These are phyloP conservation scores for Phytophthora sojae DNA, from an alignment of 352 stramenopile species.

Conservation along the genomic window DNA sequence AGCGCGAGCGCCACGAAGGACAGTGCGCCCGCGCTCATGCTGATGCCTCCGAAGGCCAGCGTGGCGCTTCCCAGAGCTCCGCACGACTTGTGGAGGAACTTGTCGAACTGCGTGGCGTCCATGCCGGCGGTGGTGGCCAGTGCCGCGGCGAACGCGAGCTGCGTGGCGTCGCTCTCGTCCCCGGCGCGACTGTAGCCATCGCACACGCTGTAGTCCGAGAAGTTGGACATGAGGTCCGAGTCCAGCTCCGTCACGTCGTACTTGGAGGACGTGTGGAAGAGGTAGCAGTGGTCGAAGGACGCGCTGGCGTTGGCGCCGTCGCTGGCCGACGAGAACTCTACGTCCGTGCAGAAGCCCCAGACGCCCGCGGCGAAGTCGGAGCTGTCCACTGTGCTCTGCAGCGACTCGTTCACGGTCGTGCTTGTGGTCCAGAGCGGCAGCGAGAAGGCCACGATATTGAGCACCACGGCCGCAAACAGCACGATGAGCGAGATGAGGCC, in stretches of 20 bases:
- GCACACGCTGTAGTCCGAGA: constrained; percentile 66
- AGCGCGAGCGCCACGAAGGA: constrained; percentile 63
- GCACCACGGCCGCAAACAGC: constrained; percentile 58
- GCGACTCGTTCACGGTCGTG: constrained; percentile 48
- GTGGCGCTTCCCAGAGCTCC: constrained; percentile 51
- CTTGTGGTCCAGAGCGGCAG: constrained; percentile 76
- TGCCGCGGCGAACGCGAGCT: constrained; percentile 40
- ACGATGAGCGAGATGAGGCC: constrained; percentile 67
- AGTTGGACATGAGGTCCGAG: constrained; percentile 50
- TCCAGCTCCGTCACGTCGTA: constrained; percentile 52
- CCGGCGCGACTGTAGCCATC: constrained; percentile 54
- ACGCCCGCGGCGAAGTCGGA: constrained; percentile 66
- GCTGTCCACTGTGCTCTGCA: constrained; percentile 39
- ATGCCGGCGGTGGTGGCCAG: constrained; percentile 57
- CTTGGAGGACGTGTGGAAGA: constrained; percentile 73
- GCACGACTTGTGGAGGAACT: constrained; percentile 73
- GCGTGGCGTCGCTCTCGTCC: constrained; percentile 32
- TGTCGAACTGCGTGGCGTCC: constrained; percentile 56
- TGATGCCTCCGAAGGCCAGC: constrained; percentile 56
- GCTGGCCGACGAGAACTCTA: constrained; percentile 46
- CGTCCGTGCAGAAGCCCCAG: constrained; percentile 73
- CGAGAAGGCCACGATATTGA: constrained; percentile 71
- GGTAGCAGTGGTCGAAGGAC: constrained; percentile 73
- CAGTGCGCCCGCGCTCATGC: constrained; percentile 46
- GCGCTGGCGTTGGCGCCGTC: constrained; percentile 37